Evolutionary conservation across 2,329 filamentous ascomycete species (phyloP).

Genomic region (Trichoderma oligosporum): DNA sequence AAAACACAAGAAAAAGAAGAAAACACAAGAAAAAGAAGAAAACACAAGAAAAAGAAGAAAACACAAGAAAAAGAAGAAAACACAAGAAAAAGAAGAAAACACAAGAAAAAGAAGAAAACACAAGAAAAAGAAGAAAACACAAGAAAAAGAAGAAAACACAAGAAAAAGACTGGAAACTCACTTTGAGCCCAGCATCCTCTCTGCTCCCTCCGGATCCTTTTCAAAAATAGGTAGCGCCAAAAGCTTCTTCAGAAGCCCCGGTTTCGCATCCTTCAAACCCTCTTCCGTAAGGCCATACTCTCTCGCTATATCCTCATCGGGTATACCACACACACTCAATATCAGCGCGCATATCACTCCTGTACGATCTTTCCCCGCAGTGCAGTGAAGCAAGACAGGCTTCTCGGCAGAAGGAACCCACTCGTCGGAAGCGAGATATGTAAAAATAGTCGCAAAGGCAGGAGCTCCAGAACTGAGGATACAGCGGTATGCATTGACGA

Average conservation of each 20-base stretch:
- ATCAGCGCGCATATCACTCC: constrained; percentile 66
- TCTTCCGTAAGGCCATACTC: constrained; percentile 67
- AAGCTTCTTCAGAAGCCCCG: constrained; percentile 48
- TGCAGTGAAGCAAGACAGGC: constrained; percentile 67
- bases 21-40: background rate
- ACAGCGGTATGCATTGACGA: constrained; percentile 59
- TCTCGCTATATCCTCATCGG: constrained; percentile 54
- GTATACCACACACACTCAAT: constrained; percentile 59
- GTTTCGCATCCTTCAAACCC: constrained; percentile 54
- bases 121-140: background rate
- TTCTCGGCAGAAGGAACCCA: constrained; percentile 19
- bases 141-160: background rate
- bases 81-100: background rate
- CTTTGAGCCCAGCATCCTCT: constrained; percentile 44
- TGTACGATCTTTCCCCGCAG: constrained; percentile 73
- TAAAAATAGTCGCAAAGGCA: constrained; percentile 51
- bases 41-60: background rate
- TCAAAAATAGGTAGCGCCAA: constrained; percentile 48
- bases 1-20: background rate
- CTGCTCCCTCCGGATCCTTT: constrained; percentile 43
- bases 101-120: background rate
- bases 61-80: background rate
- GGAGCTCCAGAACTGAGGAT: constrained; percentile 54
- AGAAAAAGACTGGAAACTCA: constrained; percentile 25
- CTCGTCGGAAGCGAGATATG: constrained; percentile 46